Evolutionary conservation across 176 grass and related monocot genomes (phyloP).

Genomic region (Leersia perrieri): DNA sequence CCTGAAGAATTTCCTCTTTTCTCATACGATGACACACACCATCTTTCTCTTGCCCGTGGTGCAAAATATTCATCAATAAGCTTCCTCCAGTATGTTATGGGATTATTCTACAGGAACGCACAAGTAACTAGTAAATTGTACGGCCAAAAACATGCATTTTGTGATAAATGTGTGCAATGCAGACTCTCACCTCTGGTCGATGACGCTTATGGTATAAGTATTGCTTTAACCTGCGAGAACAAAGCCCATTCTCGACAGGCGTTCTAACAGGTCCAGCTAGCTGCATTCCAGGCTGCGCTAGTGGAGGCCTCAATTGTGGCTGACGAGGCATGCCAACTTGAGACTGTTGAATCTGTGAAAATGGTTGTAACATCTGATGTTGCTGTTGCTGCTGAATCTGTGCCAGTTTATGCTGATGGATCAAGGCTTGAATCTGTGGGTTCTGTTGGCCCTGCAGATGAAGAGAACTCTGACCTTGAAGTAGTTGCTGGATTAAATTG

Average conservation of each 20-base stretch:
- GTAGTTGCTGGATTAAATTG: slow-evolving; percentile 70
- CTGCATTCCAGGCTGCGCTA: slow-evolving; percentile 58
- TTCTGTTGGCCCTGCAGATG: slow-evolving; percentile 64
- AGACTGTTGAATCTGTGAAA: slow-evolving; percentile 65
- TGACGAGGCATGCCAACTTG: slow-evolving; percentile 54
- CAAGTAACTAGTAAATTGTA: slow-evolving; percentile 41
- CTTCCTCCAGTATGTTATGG: slow-evolving; percentile 92
- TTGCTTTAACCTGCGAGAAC: slow-evolving; percentile 87
- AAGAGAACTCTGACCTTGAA: slow-evolving; percentile 57
- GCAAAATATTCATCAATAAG: slow-evolving; percentile 94
- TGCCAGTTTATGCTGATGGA: slow-evolving; percentile 72
- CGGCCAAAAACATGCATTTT: slow-evolving; percentile 11
- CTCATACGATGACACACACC: slow-evolving; percentile 91
- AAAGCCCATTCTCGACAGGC: slow-evolving; percentile 65
- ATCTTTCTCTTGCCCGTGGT: slow-evolving; percentile 81
- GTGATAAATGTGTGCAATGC: slow-evolving; percentile 4
- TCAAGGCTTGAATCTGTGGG: slow-evolving; percentile 73
- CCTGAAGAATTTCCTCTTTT: slow-evolving; percentile 68
- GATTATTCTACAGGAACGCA: slow-evolving; percentile 62
- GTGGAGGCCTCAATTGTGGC: slow-evolving; percentile 61
- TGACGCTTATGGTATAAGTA: slow-evolving; percentile 94
- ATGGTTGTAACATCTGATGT: slow-evolving; percentile 63
- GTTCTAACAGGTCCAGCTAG: slow-evolving; percentile 51
- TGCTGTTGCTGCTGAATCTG: slow-evolving; percentile 73
- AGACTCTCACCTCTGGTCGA: slow-evolving; percentile 59